Base-by-base conservation (phyloP, 768 basidiomycete species). In the Phylloporus sp. region DNA sequence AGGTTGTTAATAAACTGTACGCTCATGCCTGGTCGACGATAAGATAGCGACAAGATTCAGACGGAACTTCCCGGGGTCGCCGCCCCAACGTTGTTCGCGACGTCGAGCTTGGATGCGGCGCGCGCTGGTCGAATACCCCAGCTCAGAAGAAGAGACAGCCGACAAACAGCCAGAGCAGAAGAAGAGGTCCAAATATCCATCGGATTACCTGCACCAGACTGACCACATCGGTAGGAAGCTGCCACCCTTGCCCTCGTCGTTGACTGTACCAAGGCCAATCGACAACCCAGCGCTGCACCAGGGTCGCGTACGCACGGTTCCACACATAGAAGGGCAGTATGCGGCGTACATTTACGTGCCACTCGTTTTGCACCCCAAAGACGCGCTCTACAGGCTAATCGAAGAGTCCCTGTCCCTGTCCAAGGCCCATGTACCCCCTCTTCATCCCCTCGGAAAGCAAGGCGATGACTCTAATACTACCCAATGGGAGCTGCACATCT, bases 311-410 rank as follows among this genome's bases (percentile, higher is more conserved):
- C 81, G 95, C 27, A 75, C 82, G 0, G 76, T 74, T 1, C 91
- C 91, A 2, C 90, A 91, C 63, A 82, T 92, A 5, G 87, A 91
- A 12, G 95, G 95, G 0, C 92, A 95, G 62, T 95, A 81, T 64
- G 83, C 85, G 1, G 76, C 86, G 5, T 82, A 95, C 70, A 77
- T 94, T 47, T 95, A 87, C 63, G 73, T 91, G 11, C 80, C 85
- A 0, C 61, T 95, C 62, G 57, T 64, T 47, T 57, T 86, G 26
- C 67, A 71, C 43, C 72, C 63, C 34, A 65, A 59, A 28, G 75
- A 79, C 18, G 57, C 70, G 13, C 69, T 91, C 41, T 69, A 73
- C 54, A 67, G 69, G 23, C 55, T 83, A 12, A 55, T 88, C 23
- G 64, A 72, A 50, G 72, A 76, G 16, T 76, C 78, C 2, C 56